Percentiles rank a stretch among this genome's conserved stretches.
Evolutionary conservation across 768 basidiomycete species (phyloP).

Genomic region (Austroboletus eburneus): DNA sequence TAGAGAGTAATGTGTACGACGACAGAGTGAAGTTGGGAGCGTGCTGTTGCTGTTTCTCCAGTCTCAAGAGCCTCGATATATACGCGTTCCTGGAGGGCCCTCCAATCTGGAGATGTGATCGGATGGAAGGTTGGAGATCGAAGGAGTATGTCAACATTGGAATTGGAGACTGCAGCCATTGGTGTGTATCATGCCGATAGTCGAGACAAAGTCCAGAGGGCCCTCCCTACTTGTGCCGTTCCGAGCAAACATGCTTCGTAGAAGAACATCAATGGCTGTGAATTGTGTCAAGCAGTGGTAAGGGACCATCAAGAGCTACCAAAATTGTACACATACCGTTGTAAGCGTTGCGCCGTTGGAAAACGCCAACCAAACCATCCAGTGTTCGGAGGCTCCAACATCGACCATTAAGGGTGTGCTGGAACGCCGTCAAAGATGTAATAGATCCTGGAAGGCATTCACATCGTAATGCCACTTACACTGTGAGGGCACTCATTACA

Average conservation of each 20-base stretch:
- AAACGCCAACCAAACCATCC: slow-evolving; percentile 20
- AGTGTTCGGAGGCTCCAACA: slow-evolving; percentile 14
- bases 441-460: neutral
- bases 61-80: slow-evolving; percentile 12
- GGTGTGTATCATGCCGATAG: slow-evolving; percentile 11
- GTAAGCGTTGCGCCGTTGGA: slow-evolving; percentile 3
- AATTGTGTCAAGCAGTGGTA: too few relatives aligned
- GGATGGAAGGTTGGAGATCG: slow-evolving; percentile 12
- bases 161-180: slow-evolving; percentile 12
- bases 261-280: slow-evolving; percentile 1
- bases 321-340: slow-evolving; percentile 6
- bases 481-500: neutral
- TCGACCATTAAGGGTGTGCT: neutral
- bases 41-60: slow-evolving; percentile 6
- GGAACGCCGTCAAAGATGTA: neutral
- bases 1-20: neutral
- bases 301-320: too few relatives aligned
- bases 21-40: neutral
- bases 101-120: slow-evolving; percentile 17
- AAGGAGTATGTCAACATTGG: slow-evolving; percentile 10
- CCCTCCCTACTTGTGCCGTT: slow-evolving; percentile 14
- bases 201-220: neutral
- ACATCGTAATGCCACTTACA: neutral
- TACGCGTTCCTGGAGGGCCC: slow-evolving; percentile 21
- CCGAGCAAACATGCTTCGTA: slow-evolving; percentile 1